phyloP scores from a whole-genome alignment of 176 grass and related monocot genomes.

The Musa troglodytarum region DNA sequence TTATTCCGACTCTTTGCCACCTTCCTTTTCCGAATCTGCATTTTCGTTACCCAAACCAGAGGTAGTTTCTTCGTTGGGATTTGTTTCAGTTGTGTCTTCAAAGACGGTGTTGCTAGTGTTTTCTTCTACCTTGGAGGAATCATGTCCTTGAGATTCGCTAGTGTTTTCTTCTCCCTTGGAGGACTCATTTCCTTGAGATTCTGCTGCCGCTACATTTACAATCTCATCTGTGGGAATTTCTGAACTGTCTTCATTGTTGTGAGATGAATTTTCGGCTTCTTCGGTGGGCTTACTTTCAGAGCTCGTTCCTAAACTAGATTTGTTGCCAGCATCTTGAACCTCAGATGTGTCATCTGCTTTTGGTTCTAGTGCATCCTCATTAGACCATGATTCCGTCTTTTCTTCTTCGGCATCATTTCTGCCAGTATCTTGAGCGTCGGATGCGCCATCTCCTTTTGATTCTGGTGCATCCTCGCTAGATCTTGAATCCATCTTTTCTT shows the following conservation, averaged over 20 bases:
- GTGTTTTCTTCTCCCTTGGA: not conserved
- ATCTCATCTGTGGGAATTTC: not conserved
- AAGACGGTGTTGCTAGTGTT: not conserved
- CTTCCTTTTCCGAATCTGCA: not conserved
- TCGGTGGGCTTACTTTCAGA: not conserved
- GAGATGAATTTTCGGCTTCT: not conserved
- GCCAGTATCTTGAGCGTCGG: not conserved
- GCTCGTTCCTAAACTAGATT: not conserved
- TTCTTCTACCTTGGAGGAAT: not conserved
- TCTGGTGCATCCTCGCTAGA: not conserved
- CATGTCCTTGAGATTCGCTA: constrained; percentile 1
- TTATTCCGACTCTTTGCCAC: not conserved
- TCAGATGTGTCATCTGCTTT: not conserved
- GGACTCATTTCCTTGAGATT: not conserved
- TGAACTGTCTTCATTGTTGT: not conserved
- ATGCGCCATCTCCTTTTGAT: not conserved
- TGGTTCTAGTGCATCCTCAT: not conserved
- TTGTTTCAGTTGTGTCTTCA: constrained; percentile 5
- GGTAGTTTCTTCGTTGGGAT: not conserved
- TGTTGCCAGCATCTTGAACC: not conserved
- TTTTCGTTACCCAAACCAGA: not conserved
- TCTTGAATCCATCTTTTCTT: not conserved
- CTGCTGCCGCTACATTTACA: not conserved
- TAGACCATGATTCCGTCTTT: not conserved
- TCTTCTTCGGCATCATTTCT: constrained; percentile 5